Percentiles rank a stretch among this genome's conserved stretches.
Conservation (phyloP, 1,284 basidiomycete genomes). For the Schizopora paradoxa region DNA sequence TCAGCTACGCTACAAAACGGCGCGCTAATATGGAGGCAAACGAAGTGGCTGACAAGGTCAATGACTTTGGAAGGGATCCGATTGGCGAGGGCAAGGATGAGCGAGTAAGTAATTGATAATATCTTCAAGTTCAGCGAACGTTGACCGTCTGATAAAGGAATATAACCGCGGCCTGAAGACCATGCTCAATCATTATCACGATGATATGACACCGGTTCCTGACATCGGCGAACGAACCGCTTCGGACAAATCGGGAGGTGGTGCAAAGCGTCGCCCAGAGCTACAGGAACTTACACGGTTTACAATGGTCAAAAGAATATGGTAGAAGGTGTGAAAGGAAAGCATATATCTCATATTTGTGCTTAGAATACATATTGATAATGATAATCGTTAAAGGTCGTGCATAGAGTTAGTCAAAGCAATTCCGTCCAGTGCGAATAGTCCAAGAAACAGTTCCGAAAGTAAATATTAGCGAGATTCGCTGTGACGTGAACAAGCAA, state of each 20-base stretch:
- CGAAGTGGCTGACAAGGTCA: slow-evolving; percentile 64
- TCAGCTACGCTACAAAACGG: slow-evolving; percentile 77
- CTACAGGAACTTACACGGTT: slow-evolving; percentile 86
- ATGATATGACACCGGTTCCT: slow-evolving; percentile 61
- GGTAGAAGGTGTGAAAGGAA: slow-evolving; percentile 40
- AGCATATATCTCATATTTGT: background rate
- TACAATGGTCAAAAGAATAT: slow-evolving; percentile 93
- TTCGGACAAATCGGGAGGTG: slow-evolving; percentile 24
- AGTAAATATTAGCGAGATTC: too few relatives aligned
- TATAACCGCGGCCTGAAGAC: slow-evolving; percentile 78
- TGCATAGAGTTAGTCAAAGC: too few relatives aligned
- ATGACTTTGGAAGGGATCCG: slow-evolving; percentile 80
- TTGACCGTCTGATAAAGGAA: slow-evolving; percentile 36
- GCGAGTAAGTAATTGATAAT: slow-evolving; percentile 44
- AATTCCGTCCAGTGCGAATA: too few relatives aligned
- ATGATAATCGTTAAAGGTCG: too few relatives aligned
- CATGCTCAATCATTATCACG: slow-evolving; percentile 60
- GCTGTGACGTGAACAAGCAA: too few relatives aligned
- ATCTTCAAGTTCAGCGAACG: slow-evolving; percentile 6
- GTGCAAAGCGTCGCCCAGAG: slow-evolving; percentile 53
- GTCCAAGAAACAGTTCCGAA: too few relatives aligned
- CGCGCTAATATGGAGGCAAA: slow-evolving; percentile 74
- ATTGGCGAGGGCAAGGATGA: slow-evolving; percentile 87
- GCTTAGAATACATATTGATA: too few relatives aligned
- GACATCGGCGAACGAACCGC: slow-evolving; percentile 64